Percentiles rank a stretch among this genome's conserved stretches.
Evolutionary conservation across 805 yeast species (phyloP).

Genomic region (Nakazawaea wyomingensis): DNA sequence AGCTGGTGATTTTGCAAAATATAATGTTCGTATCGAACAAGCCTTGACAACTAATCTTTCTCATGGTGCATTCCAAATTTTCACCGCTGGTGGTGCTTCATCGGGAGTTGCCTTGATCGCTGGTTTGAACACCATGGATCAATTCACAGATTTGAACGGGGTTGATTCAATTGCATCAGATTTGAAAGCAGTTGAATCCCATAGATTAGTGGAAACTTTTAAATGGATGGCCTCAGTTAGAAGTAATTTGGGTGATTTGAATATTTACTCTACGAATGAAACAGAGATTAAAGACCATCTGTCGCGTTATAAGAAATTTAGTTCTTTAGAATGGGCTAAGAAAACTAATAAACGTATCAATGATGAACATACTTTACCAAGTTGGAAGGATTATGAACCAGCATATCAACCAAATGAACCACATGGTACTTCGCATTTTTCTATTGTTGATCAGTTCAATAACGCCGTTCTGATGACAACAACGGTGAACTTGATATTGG

Average conservation of each 20-base stretch:
- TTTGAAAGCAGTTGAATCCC: slow-evolving; percentile 45
- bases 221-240: slow-evolving; percentile 91
- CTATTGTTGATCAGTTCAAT: slow-evolving; percentile 66
- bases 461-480: slow-evolving; percentile 87
- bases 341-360: slow-evolving; percentile 45
- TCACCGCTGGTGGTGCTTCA: slow-evolving; percentile 66
- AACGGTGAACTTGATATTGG: slow-evolving; percentile 80
- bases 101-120: slow-evolving; percentile 79
- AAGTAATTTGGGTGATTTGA: slow-evolving; percentile 74
- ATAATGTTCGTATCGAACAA: slow-evolving; percentile 43
- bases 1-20: slow-evolving; percentile 59
- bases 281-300: slow-evolving; percentile 25
- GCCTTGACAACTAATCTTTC: slow-evolving; percentile 37
- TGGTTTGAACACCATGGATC: slow-evolving; percentile 63
- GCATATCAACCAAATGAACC: slow-evolving; percentile 73
- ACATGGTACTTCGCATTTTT: slow-evolving; percentile 87
- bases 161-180: slow-evolving; percentile 29
- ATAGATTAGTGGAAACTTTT: slow-evolving; percentile 77
- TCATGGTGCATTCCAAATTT: slow-evolving; percentile 27
- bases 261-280: slow-evolving; percentile 21
- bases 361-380: slow-evolving; percentile 47
- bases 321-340: slow-evolving; percentile 53
- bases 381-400: slow-evolving; percentile 76
- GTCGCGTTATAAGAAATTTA: slow-evolving; percentile 37
- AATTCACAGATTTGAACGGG: slow-evolving; percentile 30